Evolutionary conservation across 192 early-diverging fungal species (phyloP), one percentile per base, ranked within the genome.

Genomic region (Martensiomyces pterosporus): DNA sequence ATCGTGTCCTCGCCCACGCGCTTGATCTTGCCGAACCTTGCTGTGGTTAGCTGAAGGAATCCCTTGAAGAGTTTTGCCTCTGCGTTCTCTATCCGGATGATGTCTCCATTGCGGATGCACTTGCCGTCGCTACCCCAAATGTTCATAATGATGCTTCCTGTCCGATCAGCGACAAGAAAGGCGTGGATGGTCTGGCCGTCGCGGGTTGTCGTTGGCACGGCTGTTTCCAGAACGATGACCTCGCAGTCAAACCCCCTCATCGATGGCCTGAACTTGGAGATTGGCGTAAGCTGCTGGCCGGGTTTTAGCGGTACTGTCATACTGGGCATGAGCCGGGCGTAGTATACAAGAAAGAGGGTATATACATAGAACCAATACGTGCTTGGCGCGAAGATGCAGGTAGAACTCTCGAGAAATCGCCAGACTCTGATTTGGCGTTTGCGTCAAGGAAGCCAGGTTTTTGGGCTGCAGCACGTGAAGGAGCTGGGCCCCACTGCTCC

Each of bases 221-320:
- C 71, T 44, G 78, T 77, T 27, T 86, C 77, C 5, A 86, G 62
- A 13, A 86, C 71, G 43, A 86, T 80, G 32, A 81, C 79, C 35
- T 86, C 82, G 53, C 80, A 75, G 47, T 80, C 77, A 37, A 84
- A 75, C 7, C 76, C 76, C 5, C 79, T 72, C 75, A 83, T 76
- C 18, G 60, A 63, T 5, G 82, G 80, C 23, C 75, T 65, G 32
- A 86, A 47, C 27, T 82, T 81, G 14, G 47, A 55, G 14, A 79
- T 65, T 17, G 48, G 50, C 7, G 67, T 48, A 3, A 80, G 44
- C 37, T 65, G 67, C 24, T 65, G 67, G 9, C 75, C 75, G 15
- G 48, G 60, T 27, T 62, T 74, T 24, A 55, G 47, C 23, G 71
- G 71, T 15, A 52, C 36, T 10, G 51, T 24, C 60, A 67, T 74